A percentile compares a stretch with the other conserved stretches of the same genome.
Evolutionary conservation across 148 eudicot genomes (phyloP).

Genomic region (Amaranthus hypochondriacus): DNA sequence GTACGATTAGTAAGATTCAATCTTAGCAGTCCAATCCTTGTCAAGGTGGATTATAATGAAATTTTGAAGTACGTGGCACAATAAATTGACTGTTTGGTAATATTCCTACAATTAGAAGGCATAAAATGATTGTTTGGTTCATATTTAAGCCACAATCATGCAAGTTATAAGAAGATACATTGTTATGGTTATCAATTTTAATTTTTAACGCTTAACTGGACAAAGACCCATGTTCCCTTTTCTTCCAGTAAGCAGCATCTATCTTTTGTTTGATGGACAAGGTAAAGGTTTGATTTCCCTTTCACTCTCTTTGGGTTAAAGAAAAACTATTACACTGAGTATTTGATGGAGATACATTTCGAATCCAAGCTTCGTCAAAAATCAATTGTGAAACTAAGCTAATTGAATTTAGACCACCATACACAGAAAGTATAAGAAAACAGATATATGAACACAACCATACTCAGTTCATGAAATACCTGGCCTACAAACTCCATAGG

Average conservation of each 20-base stretch:
- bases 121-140: not conserved
- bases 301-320: not conserved
- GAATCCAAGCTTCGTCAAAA: not conserved
- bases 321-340: not conserved
- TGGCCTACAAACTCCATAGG: conserved; percentile 87
- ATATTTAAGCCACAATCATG: not conserved
- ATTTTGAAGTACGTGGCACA: not conserved
- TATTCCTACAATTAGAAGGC: not conserved
- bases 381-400: not conserved
- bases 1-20: not conserved
- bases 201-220: not conserved
- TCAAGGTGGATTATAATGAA: not conserved
- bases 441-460: not conserved
- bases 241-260: not conserved
- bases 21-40: not conserved
- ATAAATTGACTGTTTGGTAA: not conserved
- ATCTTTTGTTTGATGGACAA: not conserved
- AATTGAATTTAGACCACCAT: conserved; percentile 1
- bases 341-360: not conserved
- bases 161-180: not conserved
- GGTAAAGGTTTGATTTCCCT: not conserved
- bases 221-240: not conserved
- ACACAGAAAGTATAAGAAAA: not conserved
- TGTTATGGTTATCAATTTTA: not conserved
- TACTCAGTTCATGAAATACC: conserved; percentile 36